These are phyloP conservation scores for Ruellia speciosa DNA, from an alignment of 305 asterid genomes.

Conservation along the genomic window DNA sequence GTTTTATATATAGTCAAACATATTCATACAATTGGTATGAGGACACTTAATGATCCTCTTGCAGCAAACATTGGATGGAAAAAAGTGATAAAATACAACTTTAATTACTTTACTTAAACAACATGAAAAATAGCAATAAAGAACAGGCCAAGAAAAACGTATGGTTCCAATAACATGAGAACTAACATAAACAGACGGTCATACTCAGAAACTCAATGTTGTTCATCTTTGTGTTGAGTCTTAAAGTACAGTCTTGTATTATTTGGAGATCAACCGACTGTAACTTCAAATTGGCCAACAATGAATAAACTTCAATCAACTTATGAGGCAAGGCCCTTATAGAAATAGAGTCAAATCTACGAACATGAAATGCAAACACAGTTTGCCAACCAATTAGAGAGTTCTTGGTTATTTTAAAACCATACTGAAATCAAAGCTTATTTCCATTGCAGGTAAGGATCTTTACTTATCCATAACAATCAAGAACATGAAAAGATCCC, in stretches of 20 bases:
- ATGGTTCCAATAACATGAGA: not conserved
- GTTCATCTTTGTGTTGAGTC: not conserved
- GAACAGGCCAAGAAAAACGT: too few relatives aligned
- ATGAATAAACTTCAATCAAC: not conserved
- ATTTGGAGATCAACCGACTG: not conserved
- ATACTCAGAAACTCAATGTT: not conserved
- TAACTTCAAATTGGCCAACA: not conserved
- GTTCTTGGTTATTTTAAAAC: too few relatives aligned
- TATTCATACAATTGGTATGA: not conserved
- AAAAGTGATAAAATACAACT: not conserved
- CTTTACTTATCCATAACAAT: too few relatives aligned
- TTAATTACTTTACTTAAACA: too few relatives aligned
- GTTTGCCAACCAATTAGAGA: too few relatives aligned
- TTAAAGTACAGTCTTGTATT: not conserved
- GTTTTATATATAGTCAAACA: too few relatives aligned
- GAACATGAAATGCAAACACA: too few relatives aligned
- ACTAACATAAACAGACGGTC: not conserved
- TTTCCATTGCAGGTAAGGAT: too few relatives aligned
- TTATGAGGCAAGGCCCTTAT: too few relatives aligned
- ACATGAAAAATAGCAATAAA: not conserved
- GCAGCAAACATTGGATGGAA: not conserved
- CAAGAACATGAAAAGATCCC: too few relatives aligned
- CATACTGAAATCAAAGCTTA: too few relatives aligned
- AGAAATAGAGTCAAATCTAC: too few relatives aligned
- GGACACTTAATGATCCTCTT: not conserved